These are phyloP conservation scores for Lentinus brumalis DNA, from an alignment of 768 basidiomycete genomes.

Conservation along the genomic window DNA sequence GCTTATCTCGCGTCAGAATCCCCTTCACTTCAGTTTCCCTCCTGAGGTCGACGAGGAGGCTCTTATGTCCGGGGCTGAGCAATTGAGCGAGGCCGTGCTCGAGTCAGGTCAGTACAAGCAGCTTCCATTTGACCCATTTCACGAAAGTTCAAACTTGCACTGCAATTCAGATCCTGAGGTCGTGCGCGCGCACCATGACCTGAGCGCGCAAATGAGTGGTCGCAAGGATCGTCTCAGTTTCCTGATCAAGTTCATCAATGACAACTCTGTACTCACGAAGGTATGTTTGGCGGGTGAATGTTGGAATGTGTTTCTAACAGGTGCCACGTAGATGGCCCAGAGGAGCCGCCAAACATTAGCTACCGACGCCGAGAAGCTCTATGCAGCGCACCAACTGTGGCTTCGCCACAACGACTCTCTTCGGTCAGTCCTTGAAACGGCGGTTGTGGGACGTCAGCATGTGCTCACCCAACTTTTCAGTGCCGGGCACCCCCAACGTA, in stretches of 20 bases:
- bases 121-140: not conserved
- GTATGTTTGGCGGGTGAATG: slow-evolving; percentile 38
- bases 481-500: slow-evolving; percentile 55
- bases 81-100: slow-evolving; percentile 69
- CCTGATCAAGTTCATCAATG: slow-evolving; percentile 88
- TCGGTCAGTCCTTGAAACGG: slow-evolving; percentile 43
- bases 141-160: not conserved
- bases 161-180: slow-evolving; percentile 56
- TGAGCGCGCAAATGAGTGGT: slow-evolving; percentile 73
- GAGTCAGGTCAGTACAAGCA: slow-evolving; percentile 61
- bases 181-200: slow-evolving; percentile 75
- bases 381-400: slow-evolving; percentile 84
- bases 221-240: slow-evolving; percentile 78
- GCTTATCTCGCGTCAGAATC: slow-evolving; percentile 51
- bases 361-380: slow-evolving; percentile 84
- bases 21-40: slow-evolving; percentile 78
- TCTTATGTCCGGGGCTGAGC: slow-evolving; percentile 78
- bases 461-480: slow-evolving; percentile 34
- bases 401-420: slow-evolving; percentile 67
- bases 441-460: not conserved
- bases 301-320: not conserved
- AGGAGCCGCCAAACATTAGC: slow-evolving; percentile 72
- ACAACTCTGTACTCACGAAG: slow-evolving; percentile 78
- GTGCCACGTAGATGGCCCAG: slow-evolving; percentile 71
- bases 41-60: slow-evolving; percentile 79